Conservation (phyloP, 805 yeast species). For the Candida succiphila region DNA sequence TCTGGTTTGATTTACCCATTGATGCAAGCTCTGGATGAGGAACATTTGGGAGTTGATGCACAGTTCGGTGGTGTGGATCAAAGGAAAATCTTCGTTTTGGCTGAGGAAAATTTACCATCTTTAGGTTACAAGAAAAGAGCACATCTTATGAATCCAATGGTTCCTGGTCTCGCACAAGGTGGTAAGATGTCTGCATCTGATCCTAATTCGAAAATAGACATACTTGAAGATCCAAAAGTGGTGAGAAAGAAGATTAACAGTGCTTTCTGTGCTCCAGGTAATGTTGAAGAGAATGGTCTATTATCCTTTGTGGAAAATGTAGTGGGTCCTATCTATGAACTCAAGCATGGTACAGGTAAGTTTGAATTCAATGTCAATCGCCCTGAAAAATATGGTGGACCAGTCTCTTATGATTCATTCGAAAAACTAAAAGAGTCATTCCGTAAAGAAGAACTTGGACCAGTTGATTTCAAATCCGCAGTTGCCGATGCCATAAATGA, state of each 20-base stretch:
- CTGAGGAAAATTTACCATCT: constrained; percentile 84
- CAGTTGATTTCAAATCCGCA: constrained; percentile 91
- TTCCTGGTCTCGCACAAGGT: constrained; percentile 94
- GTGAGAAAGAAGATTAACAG: constrained; percentile 85
- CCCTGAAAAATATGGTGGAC: constrained; percentile 97
- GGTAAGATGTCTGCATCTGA: constrained; percentile 99
- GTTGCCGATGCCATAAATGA: constrained; percentile 77
- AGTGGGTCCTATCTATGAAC: constrained; percentile 74
- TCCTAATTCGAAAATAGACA: constrained; percentile 94
- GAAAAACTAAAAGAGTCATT: constrained; percentile 66
- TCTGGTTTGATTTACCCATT: constrained; percentile 94
- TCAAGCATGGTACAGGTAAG: constrained; percentile 47
- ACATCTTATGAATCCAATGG: constrained; percentile 98
- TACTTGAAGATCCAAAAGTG: constrained; percentile 78
- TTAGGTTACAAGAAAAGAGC: constrained; percentile 96
- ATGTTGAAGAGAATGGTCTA: constrained; percentile 82
- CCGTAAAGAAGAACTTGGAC: constrained; percentile 66
- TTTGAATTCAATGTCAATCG: constrained; percentile 72
- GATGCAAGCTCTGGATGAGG: constrained; percentile 98
- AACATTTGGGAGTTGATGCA: constrained; percentile 77
- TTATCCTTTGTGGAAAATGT: constrained; percentile 80
- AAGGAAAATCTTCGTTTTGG: constrained; percentile 92
- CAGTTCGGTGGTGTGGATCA: constrained; percentile 99
- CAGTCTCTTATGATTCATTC: constrained; percentile 59
- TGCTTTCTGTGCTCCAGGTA: constrained; percentile 96